Percentiles rank a stretch among this genome's conserved stretches.
phyloP scores from a whole-genome alignment of 1,284 basidiomycete species.

The Tylopilus sp. region DNA sequence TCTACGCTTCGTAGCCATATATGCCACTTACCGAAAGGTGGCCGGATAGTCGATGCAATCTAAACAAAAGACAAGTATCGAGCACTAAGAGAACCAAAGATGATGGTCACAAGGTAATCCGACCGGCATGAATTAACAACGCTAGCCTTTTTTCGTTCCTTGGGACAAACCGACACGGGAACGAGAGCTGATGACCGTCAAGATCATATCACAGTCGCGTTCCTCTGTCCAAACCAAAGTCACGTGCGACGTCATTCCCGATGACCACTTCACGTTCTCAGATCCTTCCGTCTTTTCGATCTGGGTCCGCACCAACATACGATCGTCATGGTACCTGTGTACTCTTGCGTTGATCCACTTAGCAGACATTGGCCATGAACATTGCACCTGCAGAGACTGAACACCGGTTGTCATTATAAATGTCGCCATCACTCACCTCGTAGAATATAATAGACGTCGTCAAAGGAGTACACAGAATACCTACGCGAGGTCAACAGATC shows the following conservation, averaged over 20 bases:
- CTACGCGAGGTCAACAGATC: constrained; percentile 1
- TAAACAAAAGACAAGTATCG: too few species aligned
- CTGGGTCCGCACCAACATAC: constrained; percentile 21
- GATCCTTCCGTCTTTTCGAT: constrained; percentile 17
- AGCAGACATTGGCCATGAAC: constrained; percentile 15
- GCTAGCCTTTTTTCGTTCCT: constrained; percentile 18
- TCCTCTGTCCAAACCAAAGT: background rate
- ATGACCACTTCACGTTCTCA: constrained; percentile 18
- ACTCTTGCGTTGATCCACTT: background rate
- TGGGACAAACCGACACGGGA: constrained; percentile 20
- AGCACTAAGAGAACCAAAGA: too few species aligned
- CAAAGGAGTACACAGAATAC: constrained; percentile 17
- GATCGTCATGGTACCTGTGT: background rate
- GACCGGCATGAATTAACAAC: constrained; percentile 12
- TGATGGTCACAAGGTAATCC: constrained; percentile 3
- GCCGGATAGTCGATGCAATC: too few species aligned
- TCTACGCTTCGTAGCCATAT: too few species aligned
- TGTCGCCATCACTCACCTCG: constrained; percentile 5
- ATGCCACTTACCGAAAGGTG: too few species aligned
- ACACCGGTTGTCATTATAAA: background rate
- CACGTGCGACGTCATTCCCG: constrained; percentile 13
- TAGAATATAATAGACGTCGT: constrained; percentile 29
- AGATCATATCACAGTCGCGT: background rate
- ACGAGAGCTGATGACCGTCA: constrained; percentile 15
- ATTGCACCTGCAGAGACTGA: background rate